A percentile compares a stretch with the other conserved stretches of the same genome.
Conservation (phyloP, 2,329 filamentous ascomycete genomes). For the Cylindrodendrum hubeiense region DNA sequence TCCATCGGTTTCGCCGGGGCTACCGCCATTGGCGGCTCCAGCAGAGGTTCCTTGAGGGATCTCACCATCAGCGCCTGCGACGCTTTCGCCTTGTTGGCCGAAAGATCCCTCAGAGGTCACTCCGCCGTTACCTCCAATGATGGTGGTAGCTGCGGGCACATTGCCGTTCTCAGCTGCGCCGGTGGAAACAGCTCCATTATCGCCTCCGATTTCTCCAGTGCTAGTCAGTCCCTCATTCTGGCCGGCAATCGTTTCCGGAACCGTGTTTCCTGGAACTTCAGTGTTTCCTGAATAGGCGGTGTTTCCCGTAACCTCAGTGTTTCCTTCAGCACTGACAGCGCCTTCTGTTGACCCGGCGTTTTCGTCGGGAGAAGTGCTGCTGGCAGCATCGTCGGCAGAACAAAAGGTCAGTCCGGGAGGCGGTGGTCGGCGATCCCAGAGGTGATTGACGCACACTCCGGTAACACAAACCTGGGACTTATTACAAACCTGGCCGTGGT, state of each 20-base stretch:
- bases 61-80: not conserved
- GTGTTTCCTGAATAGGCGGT: not conserved
- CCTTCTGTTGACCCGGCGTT: constrained; percentile 8
- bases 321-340: not conserved
- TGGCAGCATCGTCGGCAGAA: not conserved
- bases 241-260: not conserved
- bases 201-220: not conserved
- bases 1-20: too few relatives aligned
- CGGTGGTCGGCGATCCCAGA: constrained; percentile 11
- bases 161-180: not conserved
- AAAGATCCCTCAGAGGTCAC: not conserved
- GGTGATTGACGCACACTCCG: constrained; percentile 16
- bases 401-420: constrained; percentile 17
- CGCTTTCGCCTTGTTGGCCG: not conserved
- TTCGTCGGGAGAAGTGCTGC: constrained; percentile 12
- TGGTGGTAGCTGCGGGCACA: not conserved
- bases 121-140: not conserved
- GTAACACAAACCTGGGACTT: constrained; percentile 23
- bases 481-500: constrained; percentile 18
- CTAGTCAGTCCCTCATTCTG: not conserved
- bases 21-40: too few relatives aligned
- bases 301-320: not conserved
- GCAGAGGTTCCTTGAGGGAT: not conserved
- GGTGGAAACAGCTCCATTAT: not conserved
- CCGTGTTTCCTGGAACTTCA: not conserved